Evolutionary conservation across 2,329 filamentous ascomycete genomes (phyloP).

Genomic region (Cordyceps pruinosa): DNA sequence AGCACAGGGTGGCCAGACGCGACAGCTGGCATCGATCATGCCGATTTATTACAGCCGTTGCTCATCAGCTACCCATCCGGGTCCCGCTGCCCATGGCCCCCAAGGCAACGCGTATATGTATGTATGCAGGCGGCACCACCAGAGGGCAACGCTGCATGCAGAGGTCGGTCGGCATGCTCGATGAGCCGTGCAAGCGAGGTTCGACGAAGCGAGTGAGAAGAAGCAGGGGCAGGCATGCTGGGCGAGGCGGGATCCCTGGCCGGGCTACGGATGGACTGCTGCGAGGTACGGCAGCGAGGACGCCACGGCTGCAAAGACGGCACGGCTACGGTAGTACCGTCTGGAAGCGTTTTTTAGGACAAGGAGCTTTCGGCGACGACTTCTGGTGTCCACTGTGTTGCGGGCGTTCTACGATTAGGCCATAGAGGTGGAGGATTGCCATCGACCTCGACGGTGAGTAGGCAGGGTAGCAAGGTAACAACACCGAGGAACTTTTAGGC

Average conservation of each 20-base stretch:
- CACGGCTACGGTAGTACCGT: not conserved
- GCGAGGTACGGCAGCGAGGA: not conserved
- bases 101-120: too few relatives aligned
- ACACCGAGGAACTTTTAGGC: not conserved
- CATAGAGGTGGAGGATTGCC: conserved; percentile 4
- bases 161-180: too few relatives aligned
- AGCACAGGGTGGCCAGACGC: too few relatives aligned
- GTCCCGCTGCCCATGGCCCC: too few relatives aligned
- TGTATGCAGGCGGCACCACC: too few relatives aligned
- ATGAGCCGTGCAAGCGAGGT: too few relatives aligned
- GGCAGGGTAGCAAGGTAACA: not conserved
- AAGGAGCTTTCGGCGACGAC: not conserved
- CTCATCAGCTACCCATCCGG: too few relatives aligned
- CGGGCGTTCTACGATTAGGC: not conserved
- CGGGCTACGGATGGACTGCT: not conserved
- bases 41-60: too few relatives aligned
- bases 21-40: too few relatives aligned
- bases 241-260: not conserved
- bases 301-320: not conserved
- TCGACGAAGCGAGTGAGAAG: too few relatives aligned
- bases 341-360: not conserved
- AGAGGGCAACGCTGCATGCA: too few relatives aligned
- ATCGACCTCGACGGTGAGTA: not conserved
- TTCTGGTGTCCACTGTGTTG: not conserved
- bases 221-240: not conserved